Base-by-base conservation (phyloP, 2,329 filamentous ascomycete species). In the Alternaria burnsii region DNA sequence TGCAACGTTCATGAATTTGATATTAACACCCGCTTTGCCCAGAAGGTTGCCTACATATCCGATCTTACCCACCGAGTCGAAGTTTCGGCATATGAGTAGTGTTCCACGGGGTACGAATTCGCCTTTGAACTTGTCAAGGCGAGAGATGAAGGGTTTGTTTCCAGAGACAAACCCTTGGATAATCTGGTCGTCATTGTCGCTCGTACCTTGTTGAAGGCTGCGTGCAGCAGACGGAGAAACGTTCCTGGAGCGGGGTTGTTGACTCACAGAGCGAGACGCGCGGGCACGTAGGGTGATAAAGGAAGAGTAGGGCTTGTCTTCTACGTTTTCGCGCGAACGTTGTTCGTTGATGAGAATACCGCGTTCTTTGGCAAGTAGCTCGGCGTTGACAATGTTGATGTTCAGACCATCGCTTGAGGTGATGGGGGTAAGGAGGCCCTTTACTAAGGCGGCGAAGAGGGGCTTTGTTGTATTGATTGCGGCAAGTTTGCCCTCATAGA, bases 381-480 rank as follows among this genome's bases (percentile, higher is more conserved):
- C 85, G 0, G 91, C 91, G 71, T 95, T 94, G 68, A 95, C 91
- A 61, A 95, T 93, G 79, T 94, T 94, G 69, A 94, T 89, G 70
- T 91, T 89, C 12, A 87, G 76, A 0, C 86, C 88, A 38, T 89
- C 88, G 0, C 84, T 82, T 58, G 88, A 87, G 57, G 87, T 90
- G 66, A 94, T 90, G 1, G 88, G 87, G 1, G 86, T 84, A 7
- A 91, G 85, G 0, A 95, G 84, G 0, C 92, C 92, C 75, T 93
- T 94, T 66, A 94, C 87, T 1, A 94, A 81, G 0, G 91, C 91
- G 0, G 92, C 91, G 65, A 92, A 92, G 3, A 95, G 84, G 0
- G 92, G 92, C 51, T 91, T 89, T 1, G 91, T 94, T 67, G 91
- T 94, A 62, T 86, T 86, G 62, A 93, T 85, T 16, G 81, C 83